Evolutionary conservation across 2,329 filamentous ascomycete genomes (phyloP), one percentile per base, ranked within the genome.

Genomic region (Mollisiaceae sp.): DNA sequence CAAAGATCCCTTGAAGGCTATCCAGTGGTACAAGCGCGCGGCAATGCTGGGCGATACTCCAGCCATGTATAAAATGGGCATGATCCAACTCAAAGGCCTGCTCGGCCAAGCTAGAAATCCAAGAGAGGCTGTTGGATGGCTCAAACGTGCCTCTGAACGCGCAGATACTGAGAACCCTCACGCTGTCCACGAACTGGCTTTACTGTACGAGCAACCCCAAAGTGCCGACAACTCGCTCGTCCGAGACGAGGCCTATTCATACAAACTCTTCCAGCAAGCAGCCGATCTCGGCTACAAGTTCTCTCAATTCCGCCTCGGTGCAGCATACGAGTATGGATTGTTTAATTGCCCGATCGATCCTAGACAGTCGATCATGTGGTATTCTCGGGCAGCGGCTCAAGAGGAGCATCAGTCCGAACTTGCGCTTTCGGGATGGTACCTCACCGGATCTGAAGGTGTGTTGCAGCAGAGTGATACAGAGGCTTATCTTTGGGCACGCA

Each of bases 61-160:
- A 0, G 95, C 94, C 36, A 97, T 98, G 93, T 99, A 97, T 82
- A 99, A 99, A 79, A 89, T 98, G 79, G 95, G 95, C 65, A 97
- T 97, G 90, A 97, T 99, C 70, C 82, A 92, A 67, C 86, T 98
- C 62, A 98, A 98, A 78, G 95, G 94, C 12, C 83, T 98, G 35
- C 85, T 99, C n/a, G 94, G 94, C 4, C 94, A 98, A 76, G 86
- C 84, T 27, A 88, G 84, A 75, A 97, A 96, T 75, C 86, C 92
- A 2, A 86, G 91, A 52, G 95, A 98, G 79, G 94, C 93, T 20
- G 86, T 97, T 27, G 89, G 88, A 24, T 98, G 95, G 94, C 84
- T 99, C 61, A 97, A 97, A 81, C 88, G 94, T 54, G 95, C 95
- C 1, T 94, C 94, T 0, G 94, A 98, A 71, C 86, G 89, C 24